Conservation (phyloP, 2,329 filamentous ascomycete genomes). For the Lecanicillium sp. region DNA sequence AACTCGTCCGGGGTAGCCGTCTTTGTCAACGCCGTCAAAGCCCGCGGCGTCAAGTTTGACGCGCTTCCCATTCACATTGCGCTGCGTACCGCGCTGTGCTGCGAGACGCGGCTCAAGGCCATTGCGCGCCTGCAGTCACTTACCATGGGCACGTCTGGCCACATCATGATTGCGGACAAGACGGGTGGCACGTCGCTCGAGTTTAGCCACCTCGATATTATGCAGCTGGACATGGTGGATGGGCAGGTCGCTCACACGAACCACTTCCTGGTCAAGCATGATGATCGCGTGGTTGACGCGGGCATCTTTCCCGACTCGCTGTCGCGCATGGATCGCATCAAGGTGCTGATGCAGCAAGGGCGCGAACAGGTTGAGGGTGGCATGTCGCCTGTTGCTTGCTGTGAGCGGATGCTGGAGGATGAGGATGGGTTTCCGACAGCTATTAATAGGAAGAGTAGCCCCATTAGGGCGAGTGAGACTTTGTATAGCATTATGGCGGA, state of each 20-base stretch:
- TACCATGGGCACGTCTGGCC: not conserved
- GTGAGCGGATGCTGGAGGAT: conserved; percentile 3
- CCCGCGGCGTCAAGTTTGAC: conserved; percentile 14
- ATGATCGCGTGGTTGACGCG: too few relatives aligned
- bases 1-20: conserved; percentile 16
- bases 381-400: not conserved
- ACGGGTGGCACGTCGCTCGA: conserved; percentile 2
- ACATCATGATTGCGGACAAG: conserved; percentile 3
- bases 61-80: conserved; percentile 4
- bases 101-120: not conserved
- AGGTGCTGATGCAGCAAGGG: too few relatives aligned
- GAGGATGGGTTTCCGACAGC: conserved; percentile 1
- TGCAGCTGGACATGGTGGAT: not conserved
- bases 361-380: not conserved
- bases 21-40: conserved; percentile 19
- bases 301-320: not conserved
- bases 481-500: conserved; percentile 5
- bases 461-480: not conserved
- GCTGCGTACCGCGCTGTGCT: not conserved
- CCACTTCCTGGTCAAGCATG: too few relatives aligned
- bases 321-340: not conserved
- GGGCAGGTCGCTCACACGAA: conserved; percentile 4
- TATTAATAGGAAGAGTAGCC: conserved; percentile 3
- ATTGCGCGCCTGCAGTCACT: not conserved
- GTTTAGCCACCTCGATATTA: conserved; percentile 1